phyloP scores from a whole-genome alignment of 2,329 filamentous ascomycete species.

The Sporothrix luriei region DNA sequence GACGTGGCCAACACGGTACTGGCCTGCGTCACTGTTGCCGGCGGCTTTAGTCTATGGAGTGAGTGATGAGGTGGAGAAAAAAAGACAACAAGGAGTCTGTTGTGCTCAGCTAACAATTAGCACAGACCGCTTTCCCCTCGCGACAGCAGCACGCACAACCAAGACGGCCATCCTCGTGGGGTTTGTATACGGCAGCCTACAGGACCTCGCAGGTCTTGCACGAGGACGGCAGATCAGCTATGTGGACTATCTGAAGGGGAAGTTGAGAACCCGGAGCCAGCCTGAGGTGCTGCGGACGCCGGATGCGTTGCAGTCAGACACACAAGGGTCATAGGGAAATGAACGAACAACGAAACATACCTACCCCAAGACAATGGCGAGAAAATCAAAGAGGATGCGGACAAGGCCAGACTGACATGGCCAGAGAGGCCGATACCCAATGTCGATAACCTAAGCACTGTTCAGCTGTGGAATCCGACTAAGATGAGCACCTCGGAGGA shows the following conservation, averaged over 20 bases:
- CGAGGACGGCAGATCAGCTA: slow-evolving; percentile 76
- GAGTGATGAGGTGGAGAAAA: slow-evolving; percentile 45
- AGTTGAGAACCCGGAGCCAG: background rate
- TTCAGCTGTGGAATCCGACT: background rate
- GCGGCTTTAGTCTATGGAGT: slow-evolving; percentile 86
- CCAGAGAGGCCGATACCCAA: slow-evolving; percentile 6
- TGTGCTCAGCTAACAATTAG: background rate
- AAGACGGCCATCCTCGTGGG: slow-evolving; percentile 79
- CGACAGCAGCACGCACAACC: slow-evolving; percentile 75
- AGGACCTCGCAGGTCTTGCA: slow-evolving; percentile 71
- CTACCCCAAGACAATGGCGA: background rate
- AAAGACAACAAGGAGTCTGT: background rate
- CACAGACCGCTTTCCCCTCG: slow-evolving; percentile 75
- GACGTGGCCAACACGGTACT: slow-evolving; percentile 81
- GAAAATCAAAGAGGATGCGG: background rate
- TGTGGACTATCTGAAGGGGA: slow-evolving; percentile 62
- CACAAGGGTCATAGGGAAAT: background rate
- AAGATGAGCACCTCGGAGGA: background rate
- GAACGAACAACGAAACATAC: background rate
- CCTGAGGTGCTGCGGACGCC: background rate
- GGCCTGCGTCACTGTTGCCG: slow-evolving; percentile 81
- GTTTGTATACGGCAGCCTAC: slow-evolving; percentile 74
- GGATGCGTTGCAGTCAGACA: slow-evolving; percentile 1
- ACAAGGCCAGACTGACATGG: background rate
- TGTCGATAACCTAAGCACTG: slow-evolving; percentile 2